Base-by-base conservation (phyloP, 176 grass and related monocot genomes). In the Avena eriantha region DNA sequence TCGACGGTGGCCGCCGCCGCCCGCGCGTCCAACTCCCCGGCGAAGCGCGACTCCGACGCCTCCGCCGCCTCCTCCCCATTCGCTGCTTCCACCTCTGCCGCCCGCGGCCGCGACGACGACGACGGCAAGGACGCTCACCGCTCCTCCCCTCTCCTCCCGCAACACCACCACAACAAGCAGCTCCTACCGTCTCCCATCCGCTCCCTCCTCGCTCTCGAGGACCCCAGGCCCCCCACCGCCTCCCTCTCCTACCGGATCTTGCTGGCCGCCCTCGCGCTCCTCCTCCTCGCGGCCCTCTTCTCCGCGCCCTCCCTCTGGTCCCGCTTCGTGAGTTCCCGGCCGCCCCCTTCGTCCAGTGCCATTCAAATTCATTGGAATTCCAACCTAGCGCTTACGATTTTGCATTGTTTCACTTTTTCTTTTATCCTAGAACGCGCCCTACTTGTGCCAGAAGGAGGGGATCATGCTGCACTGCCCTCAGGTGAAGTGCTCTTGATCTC, bases 201-300 rank as follows among this genome's bases (percentile, higher is more conserved):
- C 22, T 98, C 93, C 19, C 92, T 98, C 41, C 74, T 98, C 46
- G 83, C 91, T 3, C 69, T 98, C 49, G 96, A 98, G 82, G 93
- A 95, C 75, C 93, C 93, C 53, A 89, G 90, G 77, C 82, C 86
- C 26, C 41, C 88, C 31, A 89, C 93, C 55, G 73, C 91, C 19
- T 87, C 95, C 10, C 63, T 70, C 83, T 90, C 90, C 35, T 98
- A 95, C 80, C 91, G 90, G 92, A 92, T 91, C 77, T 82, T 94
- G 84, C 56, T 95, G 34, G 88, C 81, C 7, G 51, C 91, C 69
- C 90, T 95, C 84, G 88, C 90, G 35, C 88, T 95, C 53, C 51
- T 92, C 71, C 64, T 92, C 54, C 51, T 92, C 80, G 61, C 85
- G 6, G 64, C 77, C 60, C 10, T 91, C 60, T 82, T 95, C 88